Percentiles rank a stretch among this genome's conserved stretches.
Evolutionary conservation across 495 filamentous ascomycete genomes (phyloP).

Genomic region (Penicillium robsamsonii): DNA sequence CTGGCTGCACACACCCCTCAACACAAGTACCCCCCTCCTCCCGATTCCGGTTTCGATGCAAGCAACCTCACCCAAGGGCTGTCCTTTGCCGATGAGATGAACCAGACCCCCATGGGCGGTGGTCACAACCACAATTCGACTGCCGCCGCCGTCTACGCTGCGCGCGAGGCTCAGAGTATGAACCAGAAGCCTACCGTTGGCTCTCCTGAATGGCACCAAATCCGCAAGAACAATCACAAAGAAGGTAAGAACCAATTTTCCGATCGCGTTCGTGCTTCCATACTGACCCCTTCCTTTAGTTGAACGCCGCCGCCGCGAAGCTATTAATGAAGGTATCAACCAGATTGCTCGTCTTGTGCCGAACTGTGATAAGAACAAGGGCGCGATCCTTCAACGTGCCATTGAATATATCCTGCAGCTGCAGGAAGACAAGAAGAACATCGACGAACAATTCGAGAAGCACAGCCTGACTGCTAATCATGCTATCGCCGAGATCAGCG

Average conservation of each 20-base stretch:
- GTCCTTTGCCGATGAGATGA: slow-evolving; percentile 47
- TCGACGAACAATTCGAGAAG: slow-evolving; percentile 94
- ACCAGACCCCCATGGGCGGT: slow-evolving; percentile 36
- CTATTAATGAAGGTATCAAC: slow-evolving; percentile 98
- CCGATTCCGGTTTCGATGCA: slow-evolving; percentile 43
- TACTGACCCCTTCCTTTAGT: slow-evolving; percentile 52
- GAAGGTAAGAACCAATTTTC: slow-evolving; percentile 65
- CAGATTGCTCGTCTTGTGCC: slow-evolving; percentile 97
- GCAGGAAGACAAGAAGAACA: slow-evolving; percentile 88
- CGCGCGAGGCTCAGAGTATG: slow-evolving; percentile 47
- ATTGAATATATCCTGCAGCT: slow-evolving; percentile 92
- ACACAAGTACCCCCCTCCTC: slow-evolving; percentile 46
- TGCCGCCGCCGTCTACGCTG: slow-evolving; percentile 47
- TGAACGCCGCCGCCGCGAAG: slow-evolving; percentile 94
- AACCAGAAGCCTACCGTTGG: slow-evolving; percentile 83
- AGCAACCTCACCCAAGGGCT: slow-evolving; percentile 42
- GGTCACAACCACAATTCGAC: slow-evolving; percentile 46
- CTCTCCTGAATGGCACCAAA: slow-evolving; percentile 96
- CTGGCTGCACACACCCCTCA: slow-evolving; percentile 45
- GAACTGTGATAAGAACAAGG: slow-evolving; percentile 98
- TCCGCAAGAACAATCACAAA: slow-evolving; percentile 98
- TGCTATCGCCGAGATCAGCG: slow-evolving; percentile 85
- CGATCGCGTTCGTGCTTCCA: neutral
- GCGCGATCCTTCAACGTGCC: slow-evolving; percentile 89
- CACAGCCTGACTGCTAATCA: slow-evolving; percentile 95